Evolutionary conservation across 2,329 filamentous ascomycete species (phyloP).

Genomic region (Penicillium verrucosum): DNA sequence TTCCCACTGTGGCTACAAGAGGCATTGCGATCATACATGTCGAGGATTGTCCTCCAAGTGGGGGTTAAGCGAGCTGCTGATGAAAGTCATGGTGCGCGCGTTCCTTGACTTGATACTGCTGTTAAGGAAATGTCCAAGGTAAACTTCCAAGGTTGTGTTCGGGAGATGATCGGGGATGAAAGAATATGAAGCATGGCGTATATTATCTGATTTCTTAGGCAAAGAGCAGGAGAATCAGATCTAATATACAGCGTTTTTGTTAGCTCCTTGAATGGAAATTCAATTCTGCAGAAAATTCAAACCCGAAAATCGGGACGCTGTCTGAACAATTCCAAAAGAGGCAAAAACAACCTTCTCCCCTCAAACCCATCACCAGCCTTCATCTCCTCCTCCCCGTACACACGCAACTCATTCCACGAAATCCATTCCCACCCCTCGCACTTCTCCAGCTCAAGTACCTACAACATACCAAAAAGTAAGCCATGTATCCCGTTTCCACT

Average conservation of each 20-base stretch:
- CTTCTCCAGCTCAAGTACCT: slow-evolving; percentile 50
- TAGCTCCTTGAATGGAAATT: not conserved
- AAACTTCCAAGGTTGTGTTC: not conserved
- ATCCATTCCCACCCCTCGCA: slow-evolving; percentile 56
- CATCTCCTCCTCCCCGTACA: slow-evolving; percentile 28
- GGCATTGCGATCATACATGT: slow-evolving; percentile 1
- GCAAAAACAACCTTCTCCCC: slow-evolving; percentile 44
- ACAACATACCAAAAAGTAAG: not conserved
- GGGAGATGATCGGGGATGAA: too few species aligned
- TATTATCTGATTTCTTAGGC: not conserved
- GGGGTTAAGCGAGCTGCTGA: not conserved
- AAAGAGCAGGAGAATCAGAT: not conserved
- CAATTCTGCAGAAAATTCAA: not conserved
- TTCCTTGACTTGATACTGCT: not conserved
- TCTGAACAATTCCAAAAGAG: slow-evolving; percentile 46
- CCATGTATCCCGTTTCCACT: not conserved
- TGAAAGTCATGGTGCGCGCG: not conserved
- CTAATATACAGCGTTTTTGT: too few species aligned
- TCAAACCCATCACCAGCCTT: slow-evolving; percentile 28
- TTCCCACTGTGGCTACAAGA: slow-evolving; percentile 10
- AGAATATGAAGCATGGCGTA: not conserved
- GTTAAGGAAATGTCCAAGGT: not conserved
- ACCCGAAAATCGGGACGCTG: slow-evolving; percentile 35
- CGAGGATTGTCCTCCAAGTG: slow-evolving; percentile 1
- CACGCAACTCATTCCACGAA: slow-evolving; percentile 48